Evolutionary conservation across 164 flowering plant species (phyloP), one percentile per base, ranked within the genome.

Genomic region (Malania oleifera): DNA sequence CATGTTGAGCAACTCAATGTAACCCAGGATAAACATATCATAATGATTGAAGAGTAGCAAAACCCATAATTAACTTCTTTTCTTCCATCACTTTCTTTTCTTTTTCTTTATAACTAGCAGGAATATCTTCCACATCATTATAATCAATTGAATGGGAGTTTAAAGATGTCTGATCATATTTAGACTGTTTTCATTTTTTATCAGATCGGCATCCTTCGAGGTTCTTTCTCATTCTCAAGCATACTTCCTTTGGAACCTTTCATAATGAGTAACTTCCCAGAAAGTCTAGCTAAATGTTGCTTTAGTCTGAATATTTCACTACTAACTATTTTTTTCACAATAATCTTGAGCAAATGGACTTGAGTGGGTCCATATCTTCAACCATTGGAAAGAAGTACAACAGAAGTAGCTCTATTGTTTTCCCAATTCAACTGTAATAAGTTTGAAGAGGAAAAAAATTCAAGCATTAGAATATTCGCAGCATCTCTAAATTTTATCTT

Each of bases 1-100:
- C 83, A 71, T 83, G 83, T 65, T 78, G 88, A 54, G 85, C 81
- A 67, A 78, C 72, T 51, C 88, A 75, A 56, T 83, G 82, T 44
- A 80, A 83, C 8, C 91, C 86, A 51, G 88, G 92, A 61, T 85
- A 88, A 28, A 80, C 81, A 65, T 82, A 85, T 48, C 92, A 88
- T 46, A 81, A 63, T 31, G 92, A 85, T 17, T 82, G 76, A 69
- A 85, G 85, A 63, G 87, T 83, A 23, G 84, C 65, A 68, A 74
- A 62, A 64, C 71, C 70, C 50, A 74, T 57, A 15, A 69, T 76
- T 51, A 73, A 62, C 64, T 57, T 77, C 63, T 69, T 72, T 56
- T 81, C 85, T 57, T 51, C 66, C 40, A 61, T 52, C 40, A 73
- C 65, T 44, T 70, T 72, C 71, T 83, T 81, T 40, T 83, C 81